Base-by-base conservation (phyloP, 2,329 filamentous ascomycete genomes). In the Fusarium torreyae region DNA sequence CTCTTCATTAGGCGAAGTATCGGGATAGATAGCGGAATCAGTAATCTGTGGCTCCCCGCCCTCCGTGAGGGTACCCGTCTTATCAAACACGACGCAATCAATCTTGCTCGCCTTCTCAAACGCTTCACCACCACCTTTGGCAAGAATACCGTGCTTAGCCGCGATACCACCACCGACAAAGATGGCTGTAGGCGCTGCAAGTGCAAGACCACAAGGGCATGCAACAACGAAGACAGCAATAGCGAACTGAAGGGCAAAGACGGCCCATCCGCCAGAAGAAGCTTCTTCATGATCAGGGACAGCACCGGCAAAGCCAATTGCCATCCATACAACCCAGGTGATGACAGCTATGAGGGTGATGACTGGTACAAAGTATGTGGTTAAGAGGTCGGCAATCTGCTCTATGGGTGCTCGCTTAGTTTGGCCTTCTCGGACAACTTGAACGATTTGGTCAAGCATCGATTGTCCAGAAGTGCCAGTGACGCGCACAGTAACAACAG, bases 161-260 rank as follows among this genome's bases (percentile, higher is more conserved):
- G 93, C 93, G 18, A 96, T 82, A 2, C 93, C 93, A 36, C 92
- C 90, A 4, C 92, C 93, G 11, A 96, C 93, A 69, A 95, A 95
- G 34, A 97, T 88, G 54, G 93, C 93, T 0, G 93, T 97, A 1
- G 93, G 93, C 0, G 93, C 93, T n/a, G 93, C 93, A 9, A 97
- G 87, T 2, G 91, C 93, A 15, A 97, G 85, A 3, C 93, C 93
- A 74, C 93, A 97, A 3, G 93, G 93, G 75, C 93, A 97, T 4
- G 93, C 93, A 28, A 97, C 91, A 34, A 97, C 92, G 71, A 97
- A 96, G 14, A 96, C 93, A 8, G 93, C 88, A 72, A 97, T 95
- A 17, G 93, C 92, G 73, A 95, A 96, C 67, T 93, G 90, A 44
- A 96, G 85, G 4, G 92, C 91, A 83, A 93, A 95, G 2, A 90